These are phyloP conservation scores for Thuidium tamariscinum DNA, from an alignment of 225 moss, liverwort and hornwort genomes.

Conservation along the genomic window DNA sequence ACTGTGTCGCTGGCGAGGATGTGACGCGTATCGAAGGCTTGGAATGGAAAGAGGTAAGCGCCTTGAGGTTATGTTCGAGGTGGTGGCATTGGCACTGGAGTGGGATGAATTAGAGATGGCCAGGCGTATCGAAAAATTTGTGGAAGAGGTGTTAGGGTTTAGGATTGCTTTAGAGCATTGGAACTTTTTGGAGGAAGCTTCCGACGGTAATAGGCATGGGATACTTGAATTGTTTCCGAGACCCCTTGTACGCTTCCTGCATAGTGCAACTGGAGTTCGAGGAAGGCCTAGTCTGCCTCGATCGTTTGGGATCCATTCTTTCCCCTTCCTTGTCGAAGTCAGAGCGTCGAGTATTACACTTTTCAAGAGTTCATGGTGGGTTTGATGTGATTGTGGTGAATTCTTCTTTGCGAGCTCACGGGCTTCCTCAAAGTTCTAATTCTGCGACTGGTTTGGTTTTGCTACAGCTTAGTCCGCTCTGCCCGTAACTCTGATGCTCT, in stretches of 20 bases:
- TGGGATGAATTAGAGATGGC: not conserved
- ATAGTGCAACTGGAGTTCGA: not conserved
- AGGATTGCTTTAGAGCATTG: not conserved
- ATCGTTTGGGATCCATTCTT: not conserved
- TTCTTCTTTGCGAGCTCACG: not conserved
- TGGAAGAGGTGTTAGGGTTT: not conserved
- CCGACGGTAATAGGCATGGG: not conserved
- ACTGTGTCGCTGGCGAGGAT: not conserved
- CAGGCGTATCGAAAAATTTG: not conserved
- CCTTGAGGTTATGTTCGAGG: not conserved
- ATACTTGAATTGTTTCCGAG: not conserved
- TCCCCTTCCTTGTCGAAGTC: not conserved
- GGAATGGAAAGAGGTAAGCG: not conserved
- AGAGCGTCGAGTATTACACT: not conserved
- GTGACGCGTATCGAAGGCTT: not conserved
- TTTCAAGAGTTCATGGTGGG: not conserved
- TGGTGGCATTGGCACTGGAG: not conserved
- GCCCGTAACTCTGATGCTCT: not conserved
- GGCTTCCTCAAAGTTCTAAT: not conserved
- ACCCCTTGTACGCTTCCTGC: not conserved
- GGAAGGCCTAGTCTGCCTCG: not conserved
- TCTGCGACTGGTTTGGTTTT: not conserved
- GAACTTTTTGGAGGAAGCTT: not conserved
- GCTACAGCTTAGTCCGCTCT: not conserved
- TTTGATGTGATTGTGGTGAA: not conserved